Evolutionary conservation across 2,329 filamentous ascomycete species (phyloP), one percentile per base, ranked within the genome.

Genomic region (Cladosporium sp.): DNA sequence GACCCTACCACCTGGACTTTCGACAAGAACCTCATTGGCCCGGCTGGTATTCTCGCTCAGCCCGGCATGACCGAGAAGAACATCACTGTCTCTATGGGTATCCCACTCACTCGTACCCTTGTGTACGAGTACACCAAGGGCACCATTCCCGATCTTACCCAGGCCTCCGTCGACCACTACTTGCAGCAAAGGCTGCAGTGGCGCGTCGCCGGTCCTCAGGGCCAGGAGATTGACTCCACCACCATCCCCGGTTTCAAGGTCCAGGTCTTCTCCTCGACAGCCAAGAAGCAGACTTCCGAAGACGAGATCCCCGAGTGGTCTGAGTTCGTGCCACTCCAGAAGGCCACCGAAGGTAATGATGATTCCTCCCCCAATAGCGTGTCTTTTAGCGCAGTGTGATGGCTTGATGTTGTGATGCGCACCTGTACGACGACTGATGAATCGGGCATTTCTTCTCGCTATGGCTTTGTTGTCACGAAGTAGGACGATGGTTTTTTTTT

Each of bases 11-110:
- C 70, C 0, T 89, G 86, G 85, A 67, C 76, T 1, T 69, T 69
- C 50, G 79, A 82, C 1, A 65, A 73, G 2, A 85, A 82, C 63
- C 78, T 86, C 17, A 78, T 88, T 11, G 88, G 88, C 5, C 81
- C 81, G 0, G 80, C 86, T 61, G 82, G 81, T 37, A 68, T 80
- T 5, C 72, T 80, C 56, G 69, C 72, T 20, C 66, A 62, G 50
- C 59, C 59, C 63, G 50, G 61, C 40, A 68, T 66, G 64, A 51
- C 43, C 17, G 61, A 65, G 51, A 66, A 62, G 11, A 63, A 63
- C 19, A 61, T 70, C 57, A 58, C 68, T 37, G 67, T 72, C n/a
- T 69, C 75, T 20, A 77, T 74, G 2, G 73, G 74, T 1, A 70
- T 82, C 3, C 77, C 78, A 1, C 61, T 82, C 25, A 82, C 77